Base-by-base conservation (phyloP, 495 filamentous ascomycete genomes). In the Aspergillus baeticus region DNA sequence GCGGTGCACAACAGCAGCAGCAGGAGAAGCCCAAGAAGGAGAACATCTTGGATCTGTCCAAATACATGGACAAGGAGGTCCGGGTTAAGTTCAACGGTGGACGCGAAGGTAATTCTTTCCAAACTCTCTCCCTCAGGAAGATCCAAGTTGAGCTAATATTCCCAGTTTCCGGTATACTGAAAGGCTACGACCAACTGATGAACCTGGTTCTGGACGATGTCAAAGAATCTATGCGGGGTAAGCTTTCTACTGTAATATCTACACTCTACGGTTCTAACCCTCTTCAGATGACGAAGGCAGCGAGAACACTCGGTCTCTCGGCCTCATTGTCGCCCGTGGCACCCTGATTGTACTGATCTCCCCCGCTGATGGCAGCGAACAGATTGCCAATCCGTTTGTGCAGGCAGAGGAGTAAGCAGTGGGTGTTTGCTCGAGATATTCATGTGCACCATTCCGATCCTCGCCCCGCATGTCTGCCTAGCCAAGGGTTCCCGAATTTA, bases 101-200 rank as follows among this genome's bases (percentile, higher is more conserved):
- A 5, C 78, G 94, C 58, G 92, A 98, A 79, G 92, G 93, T 96
- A 65, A 38, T 34, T 50, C 13, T 15, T 35, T 38, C 15, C n/a
- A n/a, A n/a, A n/a, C n/a, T n/a, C 13, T 20, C 5, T 23, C 18
- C n/a, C 20, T 42, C 8, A 13, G 6, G 7, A 20, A 21, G 31
- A n/a, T n/a, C 18, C 15, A 22, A 23, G 6, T 34, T 14, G 21
- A 18, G 20, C 60, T 50, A 57, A 70, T 14, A n/a, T 15, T 10
- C 11, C 55, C 66, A 97, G 94, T 96, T 10, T 85, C 82, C 10
- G 94, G 94, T 44, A 87, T 82, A 5, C 81, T 98, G 10, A 98
- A 98, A 67, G 94, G 94, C 44, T 96, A 91, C 63, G 94, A 98
- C 64, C 92, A 93, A 62, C 78, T 98, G 34, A 97, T 98, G 93